These are phyloP conservation scores for Glutinoglossum americanum DNA, from an alignment of 495 filamentous ascomycete species.

Conservation along the genomic window DNA sequence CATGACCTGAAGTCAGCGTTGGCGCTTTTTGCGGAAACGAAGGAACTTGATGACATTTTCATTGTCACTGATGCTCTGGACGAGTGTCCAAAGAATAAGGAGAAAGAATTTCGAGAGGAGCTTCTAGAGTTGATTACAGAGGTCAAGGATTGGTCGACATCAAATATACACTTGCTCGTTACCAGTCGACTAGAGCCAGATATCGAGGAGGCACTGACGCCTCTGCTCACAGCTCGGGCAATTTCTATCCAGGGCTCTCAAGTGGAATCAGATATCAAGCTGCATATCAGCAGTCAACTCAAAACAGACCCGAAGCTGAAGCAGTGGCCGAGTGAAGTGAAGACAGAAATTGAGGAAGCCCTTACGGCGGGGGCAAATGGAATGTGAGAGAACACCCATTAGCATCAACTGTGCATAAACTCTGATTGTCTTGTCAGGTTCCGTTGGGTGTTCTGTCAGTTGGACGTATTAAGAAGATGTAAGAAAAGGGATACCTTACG, in stretches of 20 bases:
- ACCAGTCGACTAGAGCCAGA: slow-evolving; percentile 10
- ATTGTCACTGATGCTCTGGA: slow-evolving; percentile 12
- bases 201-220: slow-evolving; percentile 1
- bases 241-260: slow-evolving; percentile 1
- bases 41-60: neutral
- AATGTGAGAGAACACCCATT: slow-evolving; percentile 7
- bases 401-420: neutral
- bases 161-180: slow-evolving; percentile 4
- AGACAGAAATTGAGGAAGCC: slow-evolving; percentile 6
- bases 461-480: slow-evolving; percentile 8
- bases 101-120: neutral
- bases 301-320: slow-evolving; percentile 5
- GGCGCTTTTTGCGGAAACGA: neutral
- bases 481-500: neutral
- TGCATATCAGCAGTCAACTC: slow-evolving; percentile 8
- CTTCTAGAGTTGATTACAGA: neutral
- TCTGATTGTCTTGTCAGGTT: slow-evolving; percentile 6
- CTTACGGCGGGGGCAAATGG: slow-evolving; percentile 10
- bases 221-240: neutral
- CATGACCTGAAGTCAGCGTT: neutral
- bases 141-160: neutral
- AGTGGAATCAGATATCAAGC: slow-evolving; percentile 9
- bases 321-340: neutral
- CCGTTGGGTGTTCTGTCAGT: slow-evolving; percentile 12
- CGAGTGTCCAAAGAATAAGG: slow-evolving; percentile 7